These are phyloP conservation scores for Lepidopterella palustris DNA, from an alignment of 495 filamentous ascomycete genomes.

Conservation along the genomic window DNA sequence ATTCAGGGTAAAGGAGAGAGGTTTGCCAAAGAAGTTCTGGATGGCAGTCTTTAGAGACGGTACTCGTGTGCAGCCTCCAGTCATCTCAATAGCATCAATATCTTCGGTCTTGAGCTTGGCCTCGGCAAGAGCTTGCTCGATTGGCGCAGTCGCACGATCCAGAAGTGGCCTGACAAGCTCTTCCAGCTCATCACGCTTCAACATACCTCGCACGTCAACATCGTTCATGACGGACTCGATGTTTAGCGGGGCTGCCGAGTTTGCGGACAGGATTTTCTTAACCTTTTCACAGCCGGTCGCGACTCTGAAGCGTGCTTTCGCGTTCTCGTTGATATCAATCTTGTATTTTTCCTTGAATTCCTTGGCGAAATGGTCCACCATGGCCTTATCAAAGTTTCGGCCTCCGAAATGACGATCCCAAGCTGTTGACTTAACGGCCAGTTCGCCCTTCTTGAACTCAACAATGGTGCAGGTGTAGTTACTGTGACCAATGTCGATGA, in stretches of 20 bases:
- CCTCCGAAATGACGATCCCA: constrained; percentile 96
- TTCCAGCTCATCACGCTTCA: constrained; percentile 94
- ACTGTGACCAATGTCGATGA: constrained; percentile 94
- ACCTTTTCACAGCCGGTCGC: constrained; percentile 87
- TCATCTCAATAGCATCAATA: constrained; percentile 89
- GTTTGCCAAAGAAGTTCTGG: constrained; percentile 83
- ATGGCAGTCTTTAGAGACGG: constrained; percentile 87
- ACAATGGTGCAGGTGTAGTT: constrained; percentile 92
- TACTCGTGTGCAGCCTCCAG: constrained; percentile 92
- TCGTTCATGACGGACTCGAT: constrained; percentile 99
- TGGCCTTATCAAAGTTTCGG: constrained; percentile 89
- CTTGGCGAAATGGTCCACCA: constrained; percentile 88
- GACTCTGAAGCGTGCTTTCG: constrained; percentile 82
- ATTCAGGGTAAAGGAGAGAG: constrained; percentile 93
- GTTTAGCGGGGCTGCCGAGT: constrained; percentile 86
- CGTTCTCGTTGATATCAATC: constrained; percentile 66
- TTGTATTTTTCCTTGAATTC: constrained; percentile 61
- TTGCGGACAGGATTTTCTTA: constrained; percentile 98
- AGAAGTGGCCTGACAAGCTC: constrained; percentile 80
- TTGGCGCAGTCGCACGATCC: constrained; percentile 59
- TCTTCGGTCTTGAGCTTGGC: constrained; percentile 84
- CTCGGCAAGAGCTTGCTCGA: constrained; percentile 88
- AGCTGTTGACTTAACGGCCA: constrained; percentile 86
- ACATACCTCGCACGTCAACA: constrained; percentile 77
- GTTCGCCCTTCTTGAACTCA: constrained; percentile 95